Conservation (phyloP, 106 monocot genomes). For the Narthecium ossifragum region DNA sequence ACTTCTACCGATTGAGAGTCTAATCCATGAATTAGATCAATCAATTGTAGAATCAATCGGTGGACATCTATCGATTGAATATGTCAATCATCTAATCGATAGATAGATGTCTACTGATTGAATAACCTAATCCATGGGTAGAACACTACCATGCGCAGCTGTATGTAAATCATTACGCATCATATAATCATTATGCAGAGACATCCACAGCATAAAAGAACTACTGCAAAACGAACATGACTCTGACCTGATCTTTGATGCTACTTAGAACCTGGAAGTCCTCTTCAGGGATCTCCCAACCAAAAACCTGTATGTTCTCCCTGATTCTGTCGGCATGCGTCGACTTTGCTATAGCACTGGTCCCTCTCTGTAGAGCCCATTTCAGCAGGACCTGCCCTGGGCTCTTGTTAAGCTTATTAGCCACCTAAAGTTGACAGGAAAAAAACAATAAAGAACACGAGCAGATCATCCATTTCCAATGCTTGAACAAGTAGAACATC, state of each 20-base stretch:
- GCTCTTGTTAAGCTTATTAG: constrained; percentile 48
- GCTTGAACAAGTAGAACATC: too few species aligned
- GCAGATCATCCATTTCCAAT: background rate
- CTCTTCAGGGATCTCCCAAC: constrained; percentile 48
- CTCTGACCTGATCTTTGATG: constrained; percentile 32
- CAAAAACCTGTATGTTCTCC: constrained; percentile 49
- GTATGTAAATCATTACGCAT: too few species aligned
- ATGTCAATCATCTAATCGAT: too few species aligned
- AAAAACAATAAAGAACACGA: background rate
- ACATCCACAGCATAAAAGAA: background rate
- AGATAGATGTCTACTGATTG: too few species aligned
- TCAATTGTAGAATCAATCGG: too few species aligned
- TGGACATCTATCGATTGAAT: too few species aligned
- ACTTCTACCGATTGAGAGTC: too few species aligned
- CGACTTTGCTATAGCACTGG: constrained; percentile 52
- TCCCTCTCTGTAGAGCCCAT: constrained; percentile 56
- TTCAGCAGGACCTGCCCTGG: constrained; percentile 45
- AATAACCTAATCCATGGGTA: too few species aligned
- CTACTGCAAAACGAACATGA: background rate
- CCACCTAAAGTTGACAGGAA: constrained; percentile 38
- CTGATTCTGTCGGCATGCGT: constrained; percentile 32
- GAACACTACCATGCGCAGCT: too few species aligned
- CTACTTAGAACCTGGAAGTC: constrained; percentile 36
- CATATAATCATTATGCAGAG: too few species aligned
- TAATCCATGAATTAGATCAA: too few species aligned